Conservation (phyloP, 1,284 basidiomycete species). For the Tranzscheliella williamsii region DNA sequence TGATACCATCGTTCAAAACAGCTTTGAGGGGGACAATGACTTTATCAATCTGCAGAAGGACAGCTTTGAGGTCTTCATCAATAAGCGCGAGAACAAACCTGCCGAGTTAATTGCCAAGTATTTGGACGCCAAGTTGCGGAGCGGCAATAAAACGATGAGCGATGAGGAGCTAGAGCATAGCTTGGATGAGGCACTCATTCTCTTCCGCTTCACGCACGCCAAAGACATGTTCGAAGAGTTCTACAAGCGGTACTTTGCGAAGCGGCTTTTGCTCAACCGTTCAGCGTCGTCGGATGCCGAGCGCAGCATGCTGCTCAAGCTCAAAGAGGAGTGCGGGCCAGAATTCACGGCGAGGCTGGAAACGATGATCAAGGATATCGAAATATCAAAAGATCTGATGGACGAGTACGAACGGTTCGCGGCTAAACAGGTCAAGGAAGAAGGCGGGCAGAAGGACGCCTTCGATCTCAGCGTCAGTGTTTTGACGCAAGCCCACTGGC, state of each 20-base stretch:
- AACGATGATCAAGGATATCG: conserved; percentile 85
- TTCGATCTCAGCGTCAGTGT: conserved; percentile 66
- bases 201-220: conserved; percentile 78
- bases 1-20: conserved; percentile 31
- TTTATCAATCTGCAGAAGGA: conserved; percentile 65
- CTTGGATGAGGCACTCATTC: conserved; percentile 75
- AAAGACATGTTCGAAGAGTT: conserved; percentile 72
- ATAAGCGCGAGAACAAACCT: conserved; percentile 78
- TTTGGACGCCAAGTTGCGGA: conserved; percentile 81
- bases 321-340: conserved; percentile 88
- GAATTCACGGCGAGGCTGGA: conserved; percentile 81
- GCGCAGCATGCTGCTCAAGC: conserved; percentile 79
- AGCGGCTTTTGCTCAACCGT: conserved; percentile 80
- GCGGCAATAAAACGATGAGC: conserved; percentile 75
- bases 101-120: conserved; percentile 94
- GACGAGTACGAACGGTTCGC: conserved; percentile 63
- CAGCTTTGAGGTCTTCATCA: conserved; percentile 81
- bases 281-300: conserved; percentile 92
- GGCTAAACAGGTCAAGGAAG: conserved; percentile 54
- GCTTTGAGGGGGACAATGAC: conserved; percentile 43
- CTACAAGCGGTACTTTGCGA: conserved; percentile 86
- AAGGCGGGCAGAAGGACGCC: conserved; percentile 5
- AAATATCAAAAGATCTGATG: conserved; percentile 73
- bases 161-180: conserved; percentile 73
- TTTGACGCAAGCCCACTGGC: conserved; percentile 68